Base-by-base conservation (phyloP, 345 rosid species). In the Geranium brycei region DNA sequence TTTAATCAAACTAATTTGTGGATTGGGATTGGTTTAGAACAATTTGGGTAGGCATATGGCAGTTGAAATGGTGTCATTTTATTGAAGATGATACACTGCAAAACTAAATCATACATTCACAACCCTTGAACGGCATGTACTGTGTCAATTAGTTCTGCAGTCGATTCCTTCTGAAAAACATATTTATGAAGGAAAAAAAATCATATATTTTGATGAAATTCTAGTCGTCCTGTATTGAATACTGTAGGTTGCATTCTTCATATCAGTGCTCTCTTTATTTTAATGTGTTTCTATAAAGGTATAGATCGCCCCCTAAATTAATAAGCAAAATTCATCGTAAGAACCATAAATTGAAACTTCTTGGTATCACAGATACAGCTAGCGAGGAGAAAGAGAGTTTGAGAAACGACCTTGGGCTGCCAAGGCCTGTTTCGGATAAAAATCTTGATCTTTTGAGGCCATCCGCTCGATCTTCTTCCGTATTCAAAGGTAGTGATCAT, bases 391-490 rank as follows among this genome's bases (percentile, higher is more conserved):
- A 58, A 30, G 77, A 66, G 57, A 72, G 60, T 72, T 70, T 79
- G 38, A 72, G 80, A 71, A 77, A 65, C 47, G 80, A 75, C 59
- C 62, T 82, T 64, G 92, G 85, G 85, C 57, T 87, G 72, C 77
- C 77, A 17, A 79, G 81, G 66, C 72, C 87, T 62, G 67, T 61
- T 35, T 60, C 87, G 63, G 85, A 85, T 69, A 87, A 81, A 75
- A 81, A 87, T 74, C 64, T 77, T 65, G 91, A 85, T 78, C 95
- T 80, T 68, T 77, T 84, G 77, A 87, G 86, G 77, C 92, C 87
- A 59, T 71, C 92, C 31, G 81, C 82, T 66, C 85, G 91, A 60
- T 74, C 75, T 65, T 67, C 66, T 79, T 72, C 82, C 0, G 73
- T 70, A 55, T 58, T 77, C 35, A 89, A 78, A 86, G 92, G 98